A percentile compares a stretch with the other conserved stretches of the same genome.
Conservation (phyloP, 2,329 filamentous ascomycete genomes). For the Colletotrichum tamarilloi region DNA sequence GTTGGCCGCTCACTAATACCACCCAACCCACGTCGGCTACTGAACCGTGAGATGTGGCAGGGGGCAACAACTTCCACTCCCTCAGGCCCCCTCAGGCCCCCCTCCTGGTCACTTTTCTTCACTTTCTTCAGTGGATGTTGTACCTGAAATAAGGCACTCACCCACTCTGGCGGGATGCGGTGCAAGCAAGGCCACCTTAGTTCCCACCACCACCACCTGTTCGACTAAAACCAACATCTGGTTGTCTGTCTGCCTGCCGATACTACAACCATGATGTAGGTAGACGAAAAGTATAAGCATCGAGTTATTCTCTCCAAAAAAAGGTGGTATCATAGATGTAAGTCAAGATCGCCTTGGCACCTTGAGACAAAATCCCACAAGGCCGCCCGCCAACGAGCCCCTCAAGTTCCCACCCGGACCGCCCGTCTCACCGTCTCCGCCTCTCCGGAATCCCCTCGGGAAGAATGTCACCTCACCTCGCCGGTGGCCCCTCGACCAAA, state of each 20-base stretch:
- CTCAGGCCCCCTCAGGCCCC: no score
- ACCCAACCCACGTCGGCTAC: background rate
- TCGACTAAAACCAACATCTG: background rate
- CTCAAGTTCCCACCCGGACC: background rate
- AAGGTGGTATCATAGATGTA: background rate
- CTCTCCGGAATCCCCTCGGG: constrained; percentile 7
- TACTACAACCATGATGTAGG: background rate
- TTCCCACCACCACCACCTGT: background rate
- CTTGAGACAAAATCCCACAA: background rate
- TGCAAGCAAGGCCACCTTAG: background rate
- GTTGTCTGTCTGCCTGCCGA: background rate
- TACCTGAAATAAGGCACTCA: background rate
- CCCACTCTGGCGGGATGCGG: background rate
- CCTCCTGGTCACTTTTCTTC: background rate
- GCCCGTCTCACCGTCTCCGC: background rate
- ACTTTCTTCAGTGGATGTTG: constrained; percentile 30
- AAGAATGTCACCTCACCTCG: constrained; percentile 9
- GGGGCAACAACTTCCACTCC: background rate
- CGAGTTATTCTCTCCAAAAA: background rate
- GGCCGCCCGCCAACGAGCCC: no score
- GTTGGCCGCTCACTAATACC: background rate
- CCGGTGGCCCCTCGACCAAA: background rate
- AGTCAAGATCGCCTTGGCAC: background rate
- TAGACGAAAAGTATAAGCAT: background rate
- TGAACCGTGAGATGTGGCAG: background rate